These are phyloP conservation scores for Orbilia brochopaga DNA, from an alignment of 2,329 filamentous ascomycete genomes.

Conservation along the genomic window DNA sequence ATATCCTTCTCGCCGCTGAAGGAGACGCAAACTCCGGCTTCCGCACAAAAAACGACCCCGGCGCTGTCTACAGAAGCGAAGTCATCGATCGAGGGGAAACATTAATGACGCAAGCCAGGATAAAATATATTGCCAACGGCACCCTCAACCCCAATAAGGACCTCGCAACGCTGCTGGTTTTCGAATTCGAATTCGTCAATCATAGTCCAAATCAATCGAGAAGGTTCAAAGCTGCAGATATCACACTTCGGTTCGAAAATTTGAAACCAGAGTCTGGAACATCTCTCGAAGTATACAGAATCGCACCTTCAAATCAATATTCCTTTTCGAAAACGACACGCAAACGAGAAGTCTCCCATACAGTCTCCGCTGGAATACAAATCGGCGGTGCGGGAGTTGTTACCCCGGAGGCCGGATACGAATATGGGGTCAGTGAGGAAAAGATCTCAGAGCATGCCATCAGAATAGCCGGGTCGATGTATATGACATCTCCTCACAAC, in stretches of 20 bases:
- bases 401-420: not conserved
- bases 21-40: slow-evolving; percentile 1
- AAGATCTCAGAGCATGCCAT: not conserved
- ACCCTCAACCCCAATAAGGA: not conserved
- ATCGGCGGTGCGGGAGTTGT: not conserved
- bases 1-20: not conserved
- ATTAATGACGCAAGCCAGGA: not conserved
- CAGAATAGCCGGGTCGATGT: not conserved
- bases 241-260: not conserved
- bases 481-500: slow-evolving; percentile 2
- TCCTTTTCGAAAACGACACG: not conserved
- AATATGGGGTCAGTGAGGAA: not conserved
- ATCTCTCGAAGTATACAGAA: slow-evolving; percentile 1
- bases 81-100: slow-evolving; percentile 1
- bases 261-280: not conserved
- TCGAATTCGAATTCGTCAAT: slow-evolving; percentile 9
- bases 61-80: not conserved
- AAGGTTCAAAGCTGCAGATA: slow-evolving; percentile 5
- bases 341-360: not conserved
- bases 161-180: not conserved
- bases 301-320: not conserved
- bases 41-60: not conserved
- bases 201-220: not conserved
- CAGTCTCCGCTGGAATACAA: not conserved
- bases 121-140: slow-evolving; percentile 4